Evolutionary conservation across 768 basidiomycete genomes (phyloP), one percentile per base, ranked within the genome.

Genomic region (Trametes cubensis): DNA sequence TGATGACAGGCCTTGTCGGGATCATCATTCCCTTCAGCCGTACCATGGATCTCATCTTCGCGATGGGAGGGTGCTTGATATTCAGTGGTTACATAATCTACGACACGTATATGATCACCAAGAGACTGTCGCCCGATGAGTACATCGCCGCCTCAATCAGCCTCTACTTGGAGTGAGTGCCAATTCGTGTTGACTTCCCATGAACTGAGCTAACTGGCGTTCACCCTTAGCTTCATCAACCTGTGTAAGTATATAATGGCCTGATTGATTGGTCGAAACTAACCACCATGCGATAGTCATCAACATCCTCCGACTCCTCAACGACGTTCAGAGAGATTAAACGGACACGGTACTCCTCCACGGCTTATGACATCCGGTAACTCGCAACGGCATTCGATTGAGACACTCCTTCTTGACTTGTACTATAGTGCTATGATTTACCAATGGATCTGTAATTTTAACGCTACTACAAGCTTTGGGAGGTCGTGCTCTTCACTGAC

Each of bases 51-150:
- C 80, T 98, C 58, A 77, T 92, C 55, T 90, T 87, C 67, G 89
- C 93, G 18, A 76, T 86, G 28, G 87, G 88, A 45, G 94, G 88
- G 17, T 88, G 87, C 66, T 77, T 96, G 49, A 74, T 96, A 62
- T 95, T 95, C 81, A 90, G 89, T 55, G 94, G 91, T 28, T 97
- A 95, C 71, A 81, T 96, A 67, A 85, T 95, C 67, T 95, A 89
- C 70, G 94, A 95, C 74, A 98, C 96, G 2, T 94, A 90, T 73
- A 73, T 85, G 65, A 95, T 98, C 80, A 94, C 92, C 77, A 88
- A 87, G 69, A 85, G 86, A 61, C 78, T 97, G 20, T 92, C 90
- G 1, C 93, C 94, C 4, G 97, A 99, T 66, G 97, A 99, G 74
- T 94, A 84, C 73, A 94, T 97, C 67, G 78, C 97, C 79, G 96